Base-by-base conservation (phyloP, 202 grass and related monocot species). In the Setaria viridis region DNA sequence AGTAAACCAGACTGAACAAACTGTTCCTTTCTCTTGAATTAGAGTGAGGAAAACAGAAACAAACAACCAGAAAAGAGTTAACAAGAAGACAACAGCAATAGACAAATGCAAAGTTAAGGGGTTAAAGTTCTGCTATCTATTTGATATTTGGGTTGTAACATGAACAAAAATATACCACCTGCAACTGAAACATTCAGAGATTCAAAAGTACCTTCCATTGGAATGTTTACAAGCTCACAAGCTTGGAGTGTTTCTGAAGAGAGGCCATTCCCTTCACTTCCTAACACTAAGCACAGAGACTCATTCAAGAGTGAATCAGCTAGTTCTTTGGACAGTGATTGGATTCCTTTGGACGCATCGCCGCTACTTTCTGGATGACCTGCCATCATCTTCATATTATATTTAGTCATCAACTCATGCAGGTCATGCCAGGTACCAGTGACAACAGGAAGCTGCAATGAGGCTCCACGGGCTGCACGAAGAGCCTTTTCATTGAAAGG, bases 101-200 rank as follows among this genome's bases (percentile, higher is more conserved):
- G 4, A 68, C 16, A 76, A 3, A 70, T 37, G 41, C 50, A 80
- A 80, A 70, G 11, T 72, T 80, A 90, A 69, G 49, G 68, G 21
- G 43, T 74, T 57, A 45, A 83, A 70, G 15, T 85, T 66, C n/a
- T 84, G 56, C 46, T 82, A 70, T 83, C 57, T 79, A 66, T 91
- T 70, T 64, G n/a, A 13, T 86, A 34, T 71, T 84, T 83, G 53
- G 79, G 76, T 80, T 91, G 96, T 77, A 99, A 81, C 93, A 99
- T 94, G 82, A 96, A 96, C 66, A 99, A 91, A 78, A 99, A 91
- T 68, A 99, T 95, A 54, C 96, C 96, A 82, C 96, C 93, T 12
- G 96, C 91, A 74, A 99, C 93, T n/a, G 96, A 94, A 91, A 99
- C 96, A 96, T 99, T 99, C 66, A 99, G 82, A 66, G 96, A 99